Base-by-base conservation (phyloP, 495 filamentous ascomycete genomes). In the Trichoderma virens region DNA sequence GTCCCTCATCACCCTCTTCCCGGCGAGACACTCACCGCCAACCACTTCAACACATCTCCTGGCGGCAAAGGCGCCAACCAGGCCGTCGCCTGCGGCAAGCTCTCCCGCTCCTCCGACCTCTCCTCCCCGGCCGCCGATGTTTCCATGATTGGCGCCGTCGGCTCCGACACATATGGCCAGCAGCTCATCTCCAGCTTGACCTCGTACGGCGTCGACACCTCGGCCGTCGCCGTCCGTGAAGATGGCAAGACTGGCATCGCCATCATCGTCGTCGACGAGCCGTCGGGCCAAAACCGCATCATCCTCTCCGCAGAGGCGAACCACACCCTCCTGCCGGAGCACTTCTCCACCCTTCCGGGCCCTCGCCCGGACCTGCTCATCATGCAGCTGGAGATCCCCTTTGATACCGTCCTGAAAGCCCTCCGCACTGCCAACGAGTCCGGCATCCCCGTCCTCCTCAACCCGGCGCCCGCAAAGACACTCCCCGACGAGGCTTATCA, bases 1-100 rank as follows among this genome's bases (percentile, higher is more conserved):
- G 96, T 93, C 34, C 81, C 90, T 0, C 91, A 94, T 43, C 81
- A 96, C 65, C 94, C 94, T 2, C 73, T 78, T 0, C 82, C 88
- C 3, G 94, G 94, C 65, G 94, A 98, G 70, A 98, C 94, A 4
- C 82, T 98, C 43, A 93, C 88, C 2, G 81, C 91, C n/a, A 80
- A 78, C 62, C 84, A 85, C 6, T 95, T 94, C 79, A 80, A 83
- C 71, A 90, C 85, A 47, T 92, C 88, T 60, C 85, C 87, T 16
- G 94, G 94, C 63, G 94, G 94, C 47, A 98, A 98, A 77, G 94
- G 94, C 66, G 91, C 92, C 38, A 98, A 98, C 79, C 94, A 98
- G 77, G 92, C 92, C 56, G 90, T 96, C 47, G 93, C 93, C 7
- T 83, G 86, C 65, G 75, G 76, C 31, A 79, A 80, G 66, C 73